Percentiles rank a stretch among this genome's conserved stretches.
phyloP scores from a whole-genome alignment of 2,329 filamentous ascomycete genomes.

The Verticillium nonalfalfae region DNA sequence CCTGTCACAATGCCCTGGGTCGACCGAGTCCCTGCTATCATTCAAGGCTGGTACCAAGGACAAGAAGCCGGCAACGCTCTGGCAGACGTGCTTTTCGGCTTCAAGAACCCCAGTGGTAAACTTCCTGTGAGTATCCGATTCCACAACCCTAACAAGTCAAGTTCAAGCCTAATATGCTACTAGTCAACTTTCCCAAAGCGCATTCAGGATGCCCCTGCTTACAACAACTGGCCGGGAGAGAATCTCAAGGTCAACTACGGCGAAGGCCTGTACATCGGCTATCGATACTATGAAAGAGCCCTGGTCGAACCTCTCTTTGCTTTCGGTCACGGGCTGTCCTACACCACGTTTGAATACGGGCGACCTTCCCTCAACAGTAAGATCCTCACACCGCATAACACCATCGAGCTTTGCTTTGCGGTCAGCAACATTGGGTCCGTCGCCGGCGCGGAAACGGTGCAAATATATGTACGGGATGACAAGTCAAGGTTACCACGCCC shows the following conservation, averaged over 20 bases:
- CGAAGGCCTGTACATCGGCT: slow-evolving; percentile 68
- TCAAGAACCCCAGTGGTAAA: slow-evolving; percentile 60
- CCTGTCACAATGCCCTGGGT: slow-evolving; percentile 67
- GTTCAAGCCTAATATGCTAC: neutral
- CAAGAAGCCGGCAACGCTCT: slow-evolving; percentile 67
- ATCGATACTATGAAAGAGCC: slow-evolving; percentile 63
- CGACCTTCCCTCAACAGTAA: slow-evolving; percentile 41
- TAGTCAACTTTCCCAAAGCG: slow-evolving; percentile 59
- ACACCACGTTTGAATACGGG: slow-evolving; percentile 63
- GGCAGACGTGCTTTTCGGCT: slow-evolving; percentile 59
- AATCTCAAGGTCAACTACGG: slow-evolving; percentile 63
- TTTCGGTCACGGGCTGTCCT: slow-evolving; percentile 70
- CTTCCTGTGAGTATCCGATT: slow-evolving; percentile 41
- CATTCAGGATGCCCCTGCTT: slow-evolving; percentile 62
- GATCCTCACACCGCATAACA: slow-evolving; percentile 29
- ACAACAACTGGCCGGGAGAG: slow-evolving; percentile 68
- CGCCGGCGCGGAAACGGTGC: slow-evolving; percentile 57
- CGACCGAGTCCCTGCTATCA: slow-evolving; percentile 54
- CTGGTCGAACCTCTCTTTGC: slow-evolving; percentile 57
- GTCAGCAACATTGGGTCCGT: slow-evolving; percentile 49
- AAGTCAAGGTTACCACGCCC: slow-evolving; percentile 58
- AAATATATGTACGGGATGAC: slow-evolving; percentile 61
- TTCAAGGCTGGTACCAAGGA: slow-evolving; percentile 72
- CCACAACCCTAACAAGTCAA: neutral
- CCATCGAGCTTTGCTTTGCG: slow-evolving; percentile 38